phyloP scores from a whole-genome alignment of 192 early-diverging fungal genomes.

The Coemansia aciculifera region DNA sequence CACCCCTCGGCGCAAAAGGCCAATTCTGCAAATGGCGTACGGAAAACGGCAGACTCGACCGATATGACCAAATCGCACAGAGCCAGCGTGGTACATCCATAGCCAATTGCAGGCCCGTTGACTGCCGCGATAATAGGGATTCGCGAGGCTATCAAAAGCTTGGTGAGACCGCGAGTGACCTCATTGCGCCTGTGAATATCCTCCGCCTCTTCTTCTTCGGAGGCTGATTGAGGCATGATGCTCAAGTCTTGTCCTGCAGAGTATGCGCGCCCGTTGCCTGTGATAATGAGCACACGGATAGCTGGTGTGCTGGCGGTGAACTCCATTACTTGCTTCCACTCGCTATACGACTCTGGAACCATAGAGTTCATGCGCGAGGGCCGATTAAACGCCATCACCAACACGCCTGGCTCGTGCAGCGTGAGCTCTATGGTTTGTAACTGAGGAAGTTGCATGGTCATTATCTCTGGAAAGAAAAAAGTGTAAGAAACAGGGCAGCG shows the following conservation, averaged over 20 bases:
- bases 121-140: conserved; percentile 70
- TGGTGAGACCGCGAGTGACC: conserved; percentile 38
- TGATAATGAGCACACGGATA: conserved; percentile 63
- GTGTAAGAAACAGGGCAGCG: background rate
- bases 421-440: conserved; percentile 20
- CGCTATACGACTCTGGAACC: conserved; percentile 57
- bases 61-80: conserved; percentile 73
- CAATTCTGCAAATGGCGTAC: conserved; percentile 74
- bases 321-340: conserved; percentile 64
- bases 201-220: conserved; percentile 15
- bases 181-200: conserved; percentile 18
- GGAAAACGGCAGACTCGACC: conserved; percentile 63
- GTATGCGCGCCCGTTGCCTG: conserved; percentile 67
- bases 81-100: conserved; percentile 65
- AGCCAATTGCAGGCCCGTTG: conserved; percentile 72
- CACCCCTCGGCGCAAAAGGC: conserved; percentile 75
- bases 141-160: conserved; percentile 63
- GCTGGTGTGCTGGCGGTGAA: conserved; percentile 44
- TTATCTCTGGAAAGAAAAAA: background rate
- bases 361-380: conserved; percentile 64
- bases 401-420: conserved; percentile 56
- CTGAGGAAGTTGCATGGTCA: background rate
- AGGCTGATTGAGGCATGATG: conserved; percentile 5
- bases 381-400: conserved; percentile 64
- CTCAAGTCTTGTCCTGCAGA: conserved; percentile 65